These are phyloP conservation scores for Dactylellina cionopaga DNA, from an alignment of 2,329 filamentous ascomycete genomes.

Conservation along the genomic window DNA sequence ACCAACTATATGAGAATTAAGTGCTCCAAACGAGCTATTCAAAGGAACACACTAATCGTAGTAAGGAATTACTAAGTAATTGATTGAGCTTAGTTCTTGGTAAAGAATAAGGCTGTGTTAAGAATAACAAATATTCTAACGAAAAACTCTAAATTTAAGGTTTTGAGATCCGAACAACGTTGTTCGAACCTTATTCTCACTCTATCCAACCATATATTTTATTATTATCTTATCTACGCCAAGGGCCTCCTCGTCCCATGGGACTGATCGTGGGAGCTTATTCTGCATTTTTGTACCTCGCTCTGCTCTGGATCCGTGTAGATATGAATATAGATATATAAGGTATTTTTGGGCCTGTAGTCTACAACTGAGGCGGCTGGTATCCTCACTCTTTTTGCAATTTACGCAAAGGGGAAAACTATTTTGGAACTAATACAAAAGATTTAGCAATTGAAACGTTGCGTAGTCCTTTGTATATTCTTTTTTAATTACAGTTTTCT, in stretches of 20 bases:
- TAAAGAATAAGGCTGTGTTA: slow-evolving; percentile 24
- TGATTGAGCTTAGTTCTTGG: slow-evolving; percentile 33
- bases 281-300: background rate
- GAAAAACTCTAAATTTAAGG: slow-evolving; percentile 54
- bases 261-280: background rate
- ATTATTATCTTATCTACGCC: slow-evolving; percentile 37
- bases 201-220: background rate
- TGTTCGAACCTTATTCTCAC: slow-evolving; percentile 53
- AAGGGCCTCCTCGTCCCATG: background rate
- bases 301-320: no score
- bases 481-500: background rate
- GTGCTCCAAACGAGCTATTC: background rate
- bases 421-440: background rate
- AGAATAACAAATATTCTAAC: slow-evolving; percentile 52
- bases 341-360: no score
- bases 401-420: background rate
- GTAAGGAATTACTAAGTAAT: slow-evolving; percentile 4
- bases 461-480: background rate
- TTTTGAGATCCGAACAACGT: slow-evolving; percentile 53
- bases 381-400: no score
- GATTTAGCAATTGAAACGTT: background rate
- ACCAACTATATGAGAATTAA: background rate
- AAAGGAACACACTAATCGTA: background rate
- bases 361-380: no score
- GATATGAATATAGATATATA: no score